These are phyloP conservation scores for Aspergillus neoniger DNA, from an alignment of 2,329 filamentous ascomycete genomes.

Conservation along the genomic window DNA sequence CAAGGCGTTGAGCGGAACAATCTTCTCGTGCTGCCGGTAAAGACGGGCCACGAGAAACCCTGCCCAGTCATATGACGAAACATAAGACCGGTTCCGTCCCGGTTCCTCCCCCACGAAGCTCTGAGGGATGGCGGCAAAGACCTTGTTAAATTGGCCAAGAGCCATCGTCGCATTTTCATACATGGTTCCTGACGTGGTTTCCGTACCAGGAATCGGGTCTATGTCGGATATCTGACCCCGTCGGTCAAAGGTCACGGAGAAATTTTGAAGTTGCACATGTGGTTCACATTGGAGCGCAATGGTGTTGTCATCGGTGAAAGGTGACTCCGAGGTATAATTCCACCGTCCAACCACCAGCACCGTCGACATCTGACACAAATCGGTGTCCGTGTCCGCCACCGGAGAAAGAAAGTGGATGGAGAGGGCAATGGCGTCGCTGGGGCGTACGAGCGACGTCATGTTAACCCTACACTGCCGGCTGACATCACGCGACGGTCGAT, in stretches of 20 bases:
- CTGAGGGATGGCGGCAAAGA: conserved; percentile 38
- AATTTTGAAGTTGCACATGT: conserved; percentile 25
- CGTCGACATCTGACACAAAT: conserved; percentile 35
- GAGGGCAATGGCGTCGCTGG: conserved; percentile 28
- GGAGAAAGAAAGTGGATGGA: conserved; percentile 40
- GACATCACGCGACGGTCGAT: conserved; percentile 26
- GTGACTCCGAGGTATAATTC: conserved; percentile 31
- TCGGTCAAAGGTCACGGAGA: conserved; percentile 31
- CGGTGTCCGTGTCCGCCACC: conserved; percentile 19
- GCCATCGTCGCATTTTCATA: conserved; percentile 37
- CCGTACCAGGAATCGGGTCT: conserved; percentile 19
- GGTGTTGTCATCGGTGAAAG: conserved; percentile 30
- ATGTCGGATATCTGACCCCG: conserved; percentile 30
- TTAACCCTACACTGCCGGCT: conserved; percentile 29
- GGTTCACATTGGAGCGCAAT: conserved; percentile 38
- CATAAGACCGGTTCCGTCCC: conserved; percentile 25
- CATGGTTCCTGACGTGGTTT: conserved; percentile 29
- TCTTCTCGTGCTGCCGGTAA: conserved; percentile 30
- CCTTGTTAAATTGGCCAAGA: conserved; percentile 39
- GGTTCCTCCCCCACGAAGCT: conserved; percentile 32
- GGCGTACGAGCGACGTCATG: conserved; percentile 28
- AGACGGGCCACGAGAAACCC: conserved; percentile 37
- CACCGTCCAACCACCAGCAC: conserved; percentile 37
- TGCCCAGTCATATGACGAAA: conserved; percentile 39
- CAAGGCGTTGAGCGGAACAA: conserved; percentile 27